Evolutionary conservation across 495 filamentous ascomycete species (phyloP).

Genomic region (Tirmania nivea): DNA sequence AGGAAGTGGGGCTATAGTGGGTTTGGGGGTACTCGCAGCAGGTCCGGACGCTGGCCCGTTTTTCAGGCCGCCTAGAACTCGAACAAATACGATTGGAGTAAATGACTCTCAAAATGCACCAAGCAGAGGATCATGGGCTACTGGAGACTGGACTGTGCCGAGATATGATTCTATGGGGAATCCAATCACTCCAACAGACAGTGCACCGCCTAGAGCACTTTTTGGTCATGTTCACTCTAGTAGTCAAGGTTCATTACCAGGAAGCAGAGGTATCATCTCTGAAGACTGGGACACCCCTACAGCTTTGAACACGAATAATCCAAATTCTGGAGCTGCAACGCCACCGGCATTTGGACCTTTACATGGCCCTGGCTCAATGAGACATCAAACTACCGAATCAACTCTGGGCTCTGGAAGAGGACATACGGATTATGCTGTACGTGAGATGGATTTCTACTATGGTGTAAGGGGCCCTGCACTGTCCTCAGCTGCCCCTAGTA

Average conservation of each 20-base stretch:
- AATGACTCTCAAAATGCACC: conserved; percentile 18
- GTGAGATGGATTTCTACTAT: conserved; percentile 92
- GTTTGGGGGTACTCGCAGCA: conserved; percentile 19
- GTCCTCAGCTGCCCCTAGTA: conserved; percentile 49
- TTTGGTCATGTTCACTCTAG: background rate
- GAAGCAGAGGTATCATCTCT: background rate
- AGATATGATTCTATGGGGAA: conserved; percentile 5
- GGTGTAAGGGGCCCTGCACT: conserved; percentile 76
- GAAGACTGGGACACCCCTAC: background rate
- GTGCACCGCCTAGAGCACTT: background rate
- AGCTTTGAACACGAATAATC: background rate
- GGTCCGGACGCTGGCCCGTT: conserved; percentile 41
- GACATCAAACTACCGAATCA: conserved; percentile 23
- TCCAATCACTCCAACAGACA: background rate
- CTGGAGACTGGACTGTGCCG: conserved; percentile 6
- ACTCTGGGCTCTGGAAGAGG: conserved; percentile 21
- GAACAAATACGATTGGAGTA: conserved; percentile 31
- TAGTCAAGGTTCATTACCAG: background rate
- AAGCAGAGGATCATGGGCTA: conserved; percentile 15
- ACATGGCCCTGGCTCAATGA: conserved; percentile 26
- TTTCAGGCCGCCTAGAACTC: conserved; percentile 60
- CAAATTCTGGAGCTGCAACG: background rate
- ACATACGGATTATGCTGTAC: conserved; percentile 64
- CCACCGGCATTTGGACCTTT: conserved; percentile 14
- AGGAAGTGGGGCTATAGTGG: conserved; percentile 26